A percentile compares a stretch with the other conserved stretches of the same genome.
Conservation (phyloP, 2,329 filamentous ascomycete genomes). For the Paecilomyces dactylethromorphus region DNA sequence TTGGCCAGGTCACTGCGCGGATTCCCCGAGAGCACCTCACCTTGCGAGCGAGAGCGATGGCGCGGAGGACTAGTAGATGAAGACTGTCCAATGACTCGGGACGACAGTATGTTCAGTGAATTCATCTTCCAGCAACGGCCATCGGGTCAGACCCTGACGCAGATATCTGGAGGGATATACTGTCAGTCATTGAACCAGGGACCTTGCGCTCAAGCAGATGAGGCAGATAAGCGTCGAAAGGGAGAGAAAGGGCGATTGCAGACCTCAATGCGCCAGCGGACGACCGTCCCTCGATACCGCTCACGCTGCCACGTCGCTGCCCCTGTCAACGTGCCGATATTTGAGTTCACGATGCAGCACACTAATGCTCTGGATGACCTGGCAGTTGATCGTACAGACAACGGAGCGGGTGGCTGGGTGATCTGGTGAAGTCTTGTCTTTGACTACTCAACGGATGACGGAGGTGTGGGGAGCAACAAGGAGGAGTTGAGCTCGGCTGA, state of each 20-base stretch:
- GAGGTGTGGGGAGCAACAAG: conserved; percentile 8
- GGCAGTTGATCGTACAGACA: not conserved
- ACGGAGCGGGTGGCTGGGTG: not conserved
- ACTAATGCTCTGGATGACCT: not conserved
- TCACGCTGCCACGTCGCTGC: conserved; percentile 12
- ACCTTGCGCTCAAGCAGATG: conserved; percentile 2
- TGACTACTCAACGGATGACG: conserved; percentile 8
- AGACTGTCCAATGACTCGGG: conserved; percentile 64
- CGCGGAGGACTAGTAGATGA: conserved; percentile 42
- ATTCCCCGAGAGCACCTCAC: conserved; percentile 33
- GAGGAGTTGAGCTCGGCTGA: conserved; percentile 2
- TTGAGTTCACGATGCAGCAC: not conserved
- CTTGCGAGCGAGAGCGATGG: conserved; percentile 49
- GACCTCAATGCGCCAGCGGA: conserved; percentile 36
- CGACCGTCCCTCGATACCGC: conserved; percentile 21
- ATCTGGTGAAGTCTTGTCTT: not conserved
- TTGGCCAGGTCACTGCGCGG: conserved; percentile 28
- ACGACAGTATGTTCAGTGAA: conserved; percentile 89
- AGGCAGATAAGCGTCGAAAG: conserved; percentile 1
- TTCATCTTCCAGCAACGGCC: conserved; percentile 69
- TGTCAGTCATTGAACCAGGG: not conserved
- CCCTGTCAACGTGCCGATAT: not conserved
- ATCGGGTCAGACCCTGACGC: conserved; percentile 36
- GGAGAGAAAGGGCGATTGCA: conserved; percentile 10
- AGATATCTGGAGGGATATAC: conserved; percentile 20